Conservation (phyloP, 73 alveolate species). For the Paramecium bursaria region DNA sequence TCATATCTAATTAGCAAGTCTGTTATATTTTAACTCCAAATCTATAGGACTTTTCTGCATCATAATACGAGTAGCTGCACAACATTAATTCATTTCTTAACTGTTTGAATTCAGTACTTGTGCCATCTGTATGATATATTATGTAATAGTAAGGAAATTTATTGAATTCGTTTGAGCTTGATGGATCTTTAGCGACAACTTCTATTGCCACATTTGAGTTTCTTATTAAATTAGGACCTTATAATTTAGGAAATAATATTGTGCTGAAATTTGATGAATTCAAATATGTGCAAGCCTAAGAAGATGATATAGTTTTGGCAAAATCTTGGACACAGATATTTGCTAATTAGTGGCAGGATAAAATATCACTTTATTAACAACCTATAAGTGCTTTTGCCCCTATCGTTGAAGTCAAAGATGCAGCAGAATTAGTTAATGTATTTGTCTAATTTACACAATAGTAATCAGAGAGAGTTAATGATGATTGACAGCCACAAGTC, state of each 20-base stretch:
- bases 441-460: constrained; percentile 4
- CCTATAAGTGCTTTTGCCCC: constrained; percentile 75
- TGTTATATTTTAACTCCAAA: constrained; percentile 80
- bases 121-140: constrained; percentile 32
- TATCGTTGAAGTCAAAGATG: background rate
- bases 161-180: constrained; percentile 66
- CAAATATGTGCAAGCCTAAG: constrained; percentile 62
- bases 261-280: constrained; percentile 5
- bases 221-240: constrained; percentile 64
- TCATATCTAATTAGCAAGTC: constrained; percentile 74
- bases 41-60: constrained; percentile 57
- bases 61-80: constrained; percentile 73
- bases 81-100: constrained; percentile 73
- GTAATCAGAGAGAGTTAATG: background rate
- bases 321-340: constrained; percentile 80
- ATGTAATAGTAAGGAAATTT: constrained; percentile 63
- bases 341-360: constrained; percentile 79
- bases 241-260: constrained; percentile 54
- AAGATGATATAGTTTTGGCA: constrained; percentile 65
- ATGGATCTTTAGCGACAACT: constrained; percentile 48
- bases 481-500: constrained; percentile 7
- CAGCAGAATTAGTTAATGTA: background rate
- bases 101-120: constrained; percentile 25
- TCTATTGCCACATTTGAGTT: constrained; percentile 76
- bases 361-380: constrained; percentile 74